Base-by-base conservation (phyloP, 176 grass and related monocot species). In the Oryza meridionalis region DNA sequence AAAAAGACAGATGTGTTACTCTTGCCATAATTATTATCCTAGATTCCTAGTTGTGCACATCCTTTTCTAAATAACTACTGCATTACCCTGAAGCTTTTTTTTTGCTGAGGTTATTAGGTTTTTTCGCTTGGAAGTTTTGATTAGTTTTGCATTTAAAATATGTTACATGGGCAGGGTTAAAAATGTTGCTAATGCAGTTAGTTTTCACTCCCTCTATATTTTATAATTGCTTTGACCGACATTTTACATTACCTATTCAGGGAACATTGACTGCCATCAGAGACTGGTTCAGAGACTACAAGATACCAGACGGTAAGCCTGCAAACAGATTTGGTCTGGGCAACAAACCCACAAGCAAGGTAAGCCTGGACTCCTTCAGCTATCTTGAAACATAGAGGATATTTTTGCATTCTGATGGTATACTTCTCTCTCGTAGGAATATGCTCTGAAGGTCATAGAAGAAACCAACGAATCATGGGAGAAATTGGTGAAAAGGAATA, bases 231-330 rank as follows among this genome's bases (percentile, higher is more conserved):
- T 88, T 27, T 88, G 5, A 62, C 65, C 24, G 24, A 45, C 22
- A 47, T 44, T 73, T 69, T 51, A 16, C 1, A 12, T 81, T 47
- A 70, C 12, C 76, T 85, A 24, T 79, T 86, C 86, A 96, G 96
- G 93, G 96, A 27, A 99, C 96, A 51, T 80, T 99, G 81, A 99
- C 91, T 46, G 93, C 96, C 10, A 96, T 99, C 86, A 87, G 96
- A 76, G 91, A 96, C 75, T 99, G 96, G 96, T 96, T 99, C 86
- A 92, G 96, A 89, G 93, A 99, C 88, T 99, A 99, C 93, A 99
- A 99, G 89, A 96, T 94, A 87, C 93, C 96, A 47, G 96, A 99
- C 73, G 96, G 96, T 70, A 99, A 99, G 74, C 96, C 96, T 47
- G 96, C 93, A 62, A 99, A 99, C 79, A 82, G 80, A 73, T 98